Conservation (phyloP, 345 rosid species). For the Cardamine occulta region DNA sequence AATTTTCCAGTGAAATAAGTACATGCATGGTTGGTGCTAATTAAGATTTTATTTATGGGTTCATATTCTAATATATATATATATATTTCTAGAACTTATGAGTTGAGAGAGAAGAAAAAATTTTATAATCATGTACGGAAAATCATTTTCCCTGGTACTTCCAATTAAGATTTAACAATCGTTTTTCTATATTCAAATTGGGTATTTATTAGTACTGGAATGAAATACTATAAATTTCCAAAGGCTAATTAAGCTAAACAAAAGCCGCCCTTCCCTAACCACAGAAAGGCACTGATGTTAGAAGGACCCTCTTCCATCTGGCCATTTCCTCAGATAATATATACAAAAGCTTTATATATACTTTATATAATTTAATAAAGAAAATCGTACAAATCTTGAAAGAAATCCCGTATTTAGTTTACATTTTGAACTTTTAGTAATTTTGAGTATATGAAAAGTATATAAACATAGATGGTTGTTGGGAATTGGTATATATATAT, state of each 20-base stretch:
- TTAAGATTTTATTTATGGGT: neutral
- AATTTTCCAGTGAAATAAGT: neutral
- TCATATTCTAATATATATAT: no score
- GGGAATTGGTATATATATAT: conserved; percentile 22
- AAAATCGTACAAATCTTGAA: conserved; percentile 15
- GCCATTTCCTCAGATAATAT: conserved; percentile 34
- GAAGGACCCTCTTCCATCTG: conserved; percentile 35
- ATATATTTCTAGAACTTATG: neutral
- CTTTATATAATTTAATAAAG: neutral
- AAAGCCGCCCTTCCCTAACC: conserved; percentile 43
- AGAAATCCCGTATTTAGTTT: conserved; percentile 16
- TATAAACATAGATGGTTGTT: conserved; percentile 27
- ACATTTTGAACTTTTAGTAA: neutral
- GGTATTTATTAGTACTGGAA: neutral
- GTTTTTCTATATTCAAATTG: neutral
- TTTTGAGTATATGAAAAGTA: neutral
- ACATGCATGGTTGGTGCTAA: neutral
- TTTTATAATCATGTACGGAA: neutral
- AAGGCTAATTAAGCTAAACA: conserved; percentile 35
- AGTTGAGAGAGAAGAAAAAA: neutral
- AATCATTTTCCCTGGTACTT: neutral
- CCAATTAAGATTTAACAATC: neutral
- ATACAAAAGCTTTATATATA: conserved; percentile 16
- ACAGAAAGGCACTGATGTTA: conserved; percentile 40
- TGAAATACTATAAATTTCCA: neutral